Evolutionary conservation across 768 basidiomycete species (phyloP).

Genomic region (Nidularia sp.): DNA sequence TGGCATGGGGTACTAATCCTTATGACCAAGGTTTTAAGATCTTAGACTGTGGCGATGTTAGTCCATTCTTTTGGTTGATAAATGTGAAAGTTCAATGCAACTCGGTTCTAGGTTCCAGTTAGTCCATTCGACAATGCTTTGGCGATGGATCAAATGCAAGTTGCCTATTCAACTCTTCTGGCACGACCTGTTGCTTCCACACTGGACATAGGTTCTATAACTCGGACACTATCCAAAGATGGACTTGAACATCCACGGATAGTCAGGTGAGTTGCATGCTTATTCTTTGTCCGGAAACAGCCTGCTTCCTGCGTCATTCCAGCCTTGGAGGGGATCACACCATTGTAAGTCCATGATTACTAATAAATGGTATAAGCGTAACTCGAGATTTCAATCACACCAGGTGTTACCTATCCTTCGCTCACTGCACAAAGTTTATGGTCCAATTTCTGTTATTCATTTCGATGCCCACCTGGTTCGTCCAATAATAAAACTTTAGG

Average conservation of each 20-base stretch:
- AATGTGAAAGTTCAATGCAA: background rate
- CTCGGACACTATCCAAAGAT: slow-evolving; percentile 44
- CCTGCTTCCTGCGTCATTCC: background rate
- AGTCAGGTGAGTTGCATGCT: slow-evolving; percentile 41
- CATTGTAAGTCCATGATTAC: slow-evolving; percentile 42
- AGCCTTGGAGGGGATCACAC: slow-evolving; percentile 89
- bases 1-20: slow-evolving; percentile 71
- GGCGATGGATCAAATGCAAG: slow-evolving; percentile 83
- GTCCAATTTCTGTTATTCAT: slow-evolving; percentile 79
- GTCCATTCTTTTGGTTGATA: slow-evolving; percentile 5
- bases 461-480: slow-evolving; percentile 62
- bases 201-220: slow-evolving; percentile 35
- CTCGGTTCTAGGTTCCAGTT: slow-evolving; percentile 57
- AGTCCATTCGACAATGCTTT: slow-evolving; percentile 79
- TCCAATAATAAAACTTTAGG: slow-evolving; percentile 14
- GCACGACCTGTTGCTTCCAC: slow-evolving; percentile 39
- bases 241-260: slow-evolving; percentile 70
- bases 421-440: slow-evolving; percentile 73
- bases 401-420: slow-evolving; percentile 80
- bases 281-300: background rate
- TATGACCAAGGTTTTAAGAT: slow-evolving; percentile 53
- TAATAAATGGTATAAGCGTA: too few relatives aligned
- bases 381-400: background rate
- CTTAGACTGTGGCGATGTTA: slow-evolving; percentile 83
- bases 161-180: slow-evolving; percentile 76